Evolutionary conservation across 805 yeast genomes (phyloP), one percentile per base, ranked within the genome.

Genomic region (Candida caryicola): DNA sequence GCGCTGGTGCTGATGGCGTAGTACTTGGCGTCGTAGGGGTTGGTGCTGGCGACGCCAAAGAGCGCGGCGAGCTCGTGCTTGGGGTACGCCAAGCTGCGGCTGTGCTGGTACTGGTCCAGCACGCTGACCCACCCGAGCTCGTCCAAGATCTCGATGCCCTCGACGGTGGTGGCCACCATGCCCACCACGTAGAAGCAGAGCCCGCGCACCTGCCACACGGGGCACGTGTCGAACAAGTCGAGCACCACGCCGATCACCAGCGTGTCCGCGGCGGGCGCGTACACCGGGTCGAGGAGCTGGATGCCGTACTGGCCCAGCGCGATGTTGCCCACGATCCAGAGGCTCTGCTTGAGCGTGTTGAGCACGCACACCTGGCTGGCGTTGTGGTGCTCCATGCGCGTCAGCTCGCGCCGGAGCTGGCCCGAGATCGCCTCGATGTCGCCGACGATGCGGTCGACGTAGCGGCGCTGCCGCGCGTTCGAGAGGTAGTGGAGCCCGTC

Each of bases 291-390:
- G 6, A 69, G 45, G 6, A 68, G 45, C 37, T 64, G 69, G 16
- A 84, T 79, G 0, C 97, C 97, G 36, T 73, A 63, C 7, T 74
- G 74, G 1, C 88, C 76, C 1, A 89, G 76, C 2, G 90, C 90
- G 21, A 90, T 79, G 50, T 82, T 81, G 0, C 96, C 97, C 23
- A 87, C 69, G 1, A 95, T 81, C 97, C 97, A 91, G 25, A 91
- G 51, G 23, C 83, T 77, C 8, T 90, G 85, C 53, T 86, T 87
- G 17, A 91, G 58, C 4, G 34, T 37, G n/a, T 34, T 37, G 13
- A 46, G 28, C 12, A 47, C 36, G 14, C 6, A 65, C 23, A 14
- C 67, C 42, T 14, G 62, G 60, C 5, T 69, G 68, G 54, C 55
- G 8, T 36, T 39, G 16, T 40, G 37, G 7, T 45, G 41, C 7